Base-by-base conservation (phyloP, 768 basidiomycete genomes). In the Dentipellis fragilis region DNA sequence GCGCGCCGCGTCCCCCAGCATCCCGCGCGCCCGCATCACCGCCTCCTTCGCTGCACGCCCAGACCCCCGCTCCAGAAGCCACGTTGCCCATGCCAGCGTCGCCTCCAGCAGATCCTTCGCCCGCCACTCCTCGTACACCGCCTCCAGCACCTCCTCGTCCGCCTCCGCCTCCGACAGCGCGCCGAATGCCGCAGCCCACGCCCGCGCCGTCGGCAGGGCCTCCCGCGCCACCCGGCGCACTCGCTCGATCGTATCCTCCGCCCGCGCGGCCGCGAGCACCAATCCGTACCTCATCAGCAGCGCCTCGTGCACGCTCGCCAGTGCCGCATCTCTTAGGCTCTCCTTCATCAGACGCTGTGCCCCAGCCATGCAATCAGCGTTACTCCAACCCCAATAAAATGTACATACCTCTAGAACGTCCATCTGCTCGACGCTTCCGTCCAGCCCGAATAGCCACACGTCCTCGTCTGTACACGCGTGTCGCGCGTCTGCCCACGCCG, bases 401-500 rank as follows among this genome's bases (percentile, higher is more conserved):
- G 42, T n/a, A 46, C 66, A 53, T 55, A 67, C 66, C 65, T 66
- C 63, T 12, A 68, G 56, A 35, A 58, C 14, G n/a, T 50, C 23
- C 29, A 64, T 52, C 29, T 60, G 59, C 42, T 45, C 42, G n/a
- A 19, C 42, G 42, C 42, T 19, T 4, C 42, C 42, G n/a, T 17
- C 42, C 5, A 45, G 42, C 42, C 42, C 48, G 14, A 22, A 17
- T 8, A 22, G 17, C 48, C 48, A 34, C 19, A 49, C 21, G 14
- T 49, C 48, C 55, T 58, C 58, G 19, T 54, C 56, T 3, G 12
- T n/a, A 53, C 23, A 53, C 35, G 49, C 50, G 51, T 61, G 59
- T 38, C 81, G 69, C 19, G 80, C 80, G 58, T 75, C 72, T 23
- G 57, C 60, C 77, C 79, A 82, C 10, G 69, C 68, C 23, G 65